phyloP scores from a whole-genome alignment of 768 basidiomycete species.

The Pulveroboletus sp. region DNA sequence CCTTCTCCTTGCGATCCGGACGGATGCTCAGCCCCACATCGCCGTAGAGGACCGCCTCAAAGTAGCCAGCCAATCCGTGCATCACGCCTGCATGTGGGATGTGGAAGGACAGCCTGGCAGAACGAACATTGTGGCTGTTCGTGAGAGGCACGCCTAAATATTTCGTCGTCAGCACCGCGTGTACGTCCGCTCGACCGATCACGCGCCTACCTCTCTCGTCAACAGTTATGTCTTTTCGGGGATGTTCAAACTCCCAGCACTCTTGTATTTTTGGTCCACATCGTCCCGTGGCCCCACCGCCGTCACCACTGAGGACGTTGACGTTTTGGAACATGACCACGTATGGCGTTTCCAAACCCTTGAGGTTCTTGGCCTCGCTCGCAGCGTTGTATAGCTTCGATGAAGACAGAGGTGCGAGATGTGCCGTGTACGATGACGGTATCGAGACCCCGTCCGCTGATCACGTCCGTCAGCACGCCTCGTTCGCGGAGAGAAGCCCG shows the following conservation, averaged over 20 bases:
- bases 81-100: slow-evolving; percentile 93
- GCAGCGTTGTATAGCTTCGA: slow-evolving; percentile 90
- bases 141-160: slow-evolving; percentile 87
- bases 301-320: slow-evolving; percentile 79
- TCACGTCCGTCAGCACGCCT: slow-evolving; percentile 10
- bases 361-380: slow-evolving; percentile 56
- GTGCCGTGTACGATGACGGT: slow-evolving; percentile 92
- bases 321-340: slow-evolving; percentile 98
- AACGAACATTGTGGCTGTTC: slow-evolving; percentile 94
- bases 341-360: slow-evolving; percentile 89
- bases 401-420: slow-evolving; percentile 91
- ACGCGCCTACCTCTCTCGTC: slow-evolving; percentile 57
- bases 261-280: slow-evolving; percentile 87
- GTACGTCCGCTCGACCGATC: neutral
- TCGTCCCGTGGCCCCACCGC: slow-evolving; percentile 53
- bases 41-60: slow-evolving; percentile 91
- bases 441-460: slow-evolving; percentile 92
- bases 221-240: slow-evolving; percentile 71
- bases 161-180: slow-evolving; percentile 8
- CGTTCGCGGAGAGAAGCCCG: neutral
- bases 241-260: slow-evolving; percentile 98
- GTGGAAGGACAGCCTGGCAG: slow-evolving; percentile 80
- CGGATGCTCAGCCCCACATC: slow-evolving; percentile 91
- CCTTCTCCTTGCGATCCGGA: slow-evolving; percentile 76
- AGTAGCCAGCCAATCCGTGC: slow-evolving; percentile 95